Evolutionary conservation across 441 rosid species (phyloP), one percentile per base, ranked within the genome.

Genomic region (Populus hybrid): DNA sequence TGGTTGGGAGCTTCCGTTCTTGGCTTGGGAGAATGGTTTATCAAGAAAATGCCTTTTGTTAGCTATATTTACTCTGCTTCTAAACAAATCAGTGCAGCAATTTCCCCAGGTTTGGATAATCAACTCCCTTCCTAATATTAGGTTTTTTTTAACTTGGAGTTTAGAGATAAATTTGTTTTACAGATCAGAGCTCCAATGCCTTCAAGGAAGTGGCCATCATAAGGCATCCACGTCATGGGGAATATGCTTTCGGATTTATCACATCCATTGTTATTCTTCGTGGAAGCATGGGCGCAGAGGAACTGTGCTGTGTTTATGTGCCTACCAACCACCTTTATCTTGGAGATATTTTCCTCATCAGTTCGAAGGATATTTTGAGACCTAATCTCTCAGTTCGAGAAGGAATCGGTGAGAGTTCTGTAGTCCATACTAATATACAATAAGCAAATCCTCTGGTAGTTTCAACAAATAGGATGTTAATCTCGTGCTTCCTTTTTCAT

Each of bases 271-370:
- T 53, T 35, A 68, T 68, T 31, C 71, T 68, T 18, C 71, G 71
- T n/a, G 36, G 42, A 68, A 68, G 71, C 71, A 14, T 18, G 36
- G 71, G 71, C 6, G 11, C 71, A 20, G n/a, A n/a, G n/a, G n/a
- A n/a, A n/a, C n/a, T n/a, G n/a, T n/a, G n/a, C n/a, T n/a, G n/a
- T n/a, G n/a, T n/a, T n/a, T n/a, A n/a, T n/a, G 95, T 95, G 73
- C 99, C 99, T 6, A 95, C 99, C 2, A 93, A 95, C 83, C 98
- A 95, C 84, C 98, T 95, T 31, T 95, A 93, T 84, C 89, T 93
- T 63, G 98, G 98, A n/a, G 98, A 95, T 79, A 86, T 95, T 73
- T 92, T 90, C 86, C 92, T 95, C 40, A 81, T 93, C 66, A 88
- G 84, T 78, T 77, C 92, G 21, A 92, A 83, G 36, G 99, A 93